phyloP scores from a whole-genome alignment of 164 flowering plant species.

The Euptelea pleiosperma region DNA sequence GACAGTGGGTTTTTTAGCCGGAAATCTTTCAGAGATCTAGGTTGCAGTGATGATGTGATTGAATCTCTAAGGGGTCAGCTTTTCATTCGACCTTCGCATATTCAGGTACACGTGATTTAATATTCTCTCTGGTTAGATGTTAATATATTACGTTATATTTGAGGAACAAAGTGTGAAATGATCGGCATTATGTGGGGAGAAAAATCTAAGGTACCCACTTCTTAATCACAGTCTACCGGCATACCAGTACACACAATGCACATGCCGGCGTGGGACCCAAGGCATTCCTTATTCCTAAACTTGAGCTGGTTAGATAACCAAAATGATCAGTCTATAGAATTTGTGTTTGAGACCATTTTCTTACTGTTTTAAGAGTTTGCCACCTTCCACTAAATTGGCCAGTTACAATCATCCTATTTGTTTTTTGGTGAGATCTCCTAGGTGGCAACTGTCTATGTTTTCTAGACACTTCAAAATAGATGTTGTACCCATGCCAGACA shows the following conservation, averaged over 20 bases:
- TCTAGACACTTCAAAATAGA: too few species aligned
- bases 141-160: background rate
- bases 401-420: too few species aligned
- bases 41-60: conserved; percentile 65
- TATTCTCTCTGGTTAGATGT: background rate
- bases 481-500: too few species aligned
- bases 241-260: too few species aligned
- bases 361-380: too few species aligned
- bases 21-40: conserved; percentile 63
- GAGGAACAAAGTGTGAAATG: background rate
- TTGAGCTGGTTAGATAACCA: background rate
- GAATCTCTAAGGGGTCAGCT: conserved; percentile 49
- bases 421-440: too few species aligned
- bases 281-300: too few species aligned
- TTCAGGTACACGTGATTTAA: conserved; percentile 62
- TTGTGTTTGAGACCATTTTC: too few species aligned
- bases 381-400: too few species aligned
- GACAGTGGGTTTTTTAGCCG: conserved; percentile 60
- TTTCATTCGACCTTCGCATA: conserved; percentile 71
- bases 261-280: too few species aligned
- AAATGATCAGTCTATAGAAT: background rate
- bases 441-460: too few species aligned
- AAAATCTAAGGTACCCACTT: background rate
- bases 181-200: background rate
- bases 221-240: background rate